A percentile compares a stretch with the other conserved stretches of the same genome.
Conservation (phyloP, 176 grass and related monocot genomes). For the Eleusine coracana region DNA sequence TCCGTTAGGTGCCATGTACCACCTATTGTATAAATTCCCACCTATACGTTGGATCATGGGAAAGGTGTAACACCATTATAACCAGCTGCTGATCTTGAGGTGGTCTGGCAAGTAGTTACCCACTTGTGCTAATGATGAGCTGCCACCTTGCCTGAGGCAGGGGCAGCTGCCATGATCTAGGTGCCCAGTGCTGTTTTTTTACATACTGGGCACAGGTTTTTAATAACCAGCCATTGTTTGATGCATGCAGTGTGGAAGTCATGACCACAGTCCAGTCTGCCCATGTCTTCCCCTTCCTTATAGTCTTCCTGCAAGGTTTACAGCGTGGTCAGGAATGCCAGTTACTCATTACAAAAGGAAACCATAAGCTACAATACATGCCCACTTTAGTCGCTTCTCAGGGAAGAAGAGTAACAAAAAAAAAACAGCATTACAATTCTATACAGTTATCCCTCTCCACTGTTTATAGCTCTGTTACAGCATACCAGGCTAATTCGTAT, state of each 20-base stretch:
- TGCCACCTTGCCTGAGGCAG: neutral
- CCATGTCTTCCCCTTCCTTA: constrained; percentile 64
- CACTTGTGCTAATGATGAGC: neutral
- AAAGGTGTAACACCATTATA: constrained; percentile 39
- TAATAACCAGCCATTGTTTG: constrained; percentile 80
- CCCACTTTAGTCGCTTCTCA: neutral
- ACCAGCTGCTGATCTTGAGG: constrained; percentile 17
- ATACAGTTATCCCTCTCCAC: neutral
- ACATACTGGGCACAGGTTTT: constrained; percentile 86
- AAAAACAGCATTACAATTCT: neutral
- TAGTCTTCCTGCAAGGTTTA: constrained; percentile 69
- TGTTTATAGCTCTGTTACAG: neutral
- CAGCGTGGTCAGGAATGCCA: neutral
- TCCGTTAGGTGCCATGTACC: constrained; percentile 25
- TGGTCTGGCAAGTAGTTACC: constrained; percentile 10
- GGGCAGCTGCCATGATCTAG: neutral
- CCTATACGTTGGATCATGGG: constrained; percentile 28
- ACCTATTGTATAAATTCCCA: constrained; percentile 56
- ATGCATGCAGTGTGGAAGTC: constrained; percentile 73
- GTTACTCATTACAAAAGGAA: neutral
- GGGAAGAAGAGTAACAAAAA: neutral
- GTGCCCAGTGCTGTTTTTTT: constrained; percentile 67
- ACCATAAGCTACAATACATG: neutral
- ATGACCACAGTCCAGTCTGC: constrained; percentile 74
- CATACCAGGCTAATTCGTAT: neutral